A percentile compares a stretch with the other conserved stretches of the same genome.
Conservation (phyloP, 2,329 filamentous ascomycete genomes). For the Parafenestella ontariensis region DNA sequence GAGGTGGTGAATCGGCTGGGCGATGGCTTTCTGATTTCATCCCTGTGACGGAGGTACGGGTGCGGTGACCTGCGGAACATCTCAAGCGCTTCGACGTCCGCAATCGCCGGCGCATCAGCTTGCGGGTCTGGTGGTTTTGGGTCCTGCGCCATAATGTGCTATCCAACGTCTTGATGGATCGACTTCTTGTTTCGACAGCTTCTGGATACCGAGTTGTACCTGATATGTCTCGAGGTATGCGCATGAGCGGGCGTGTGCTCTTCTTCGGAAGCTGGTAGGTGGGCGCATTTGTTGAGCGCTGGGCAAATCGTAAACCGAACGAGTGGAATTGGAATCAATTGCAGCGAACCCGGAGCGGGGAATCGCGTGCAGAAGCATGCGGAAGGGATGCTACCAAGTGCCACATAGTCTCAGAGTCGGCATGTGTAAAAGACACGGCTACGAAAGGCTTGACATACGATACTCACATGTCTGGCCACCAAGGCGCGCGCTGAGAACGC, state of each 20-base stretch:
- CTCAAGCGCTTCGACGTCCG: constrained; percentile 41
- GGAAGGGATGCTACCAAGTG: constrained; percentile 7
- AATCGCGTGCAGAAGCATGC: neutral
- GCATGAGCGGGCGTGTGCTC: constrained; percentile 4
- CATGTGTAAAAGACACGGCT: constrained; percentile 20
- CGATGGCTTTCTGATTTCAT: constrained; percentile 31
- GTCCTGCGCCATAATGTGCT: constrained; percentile 11
- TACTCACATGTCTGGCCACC: constrained; percentile 37
- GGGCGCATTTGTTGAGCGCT: constrained; percentile 16
- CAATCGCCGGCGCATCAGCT: constrained; percentile 23
- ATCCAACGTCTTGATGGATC: neutral
- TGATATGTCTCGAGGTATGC: neutral
- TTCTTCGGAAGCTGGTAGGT: constrained; percentile 12
- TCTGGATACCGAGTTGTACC: neutral
- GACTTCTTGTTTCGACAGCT: neutral
- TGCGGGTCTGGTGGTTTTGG: constrained; percentile 22
- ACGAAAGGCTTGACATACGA: constrained; percentile 20
- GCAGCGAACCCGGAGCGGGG: constrained; percentile 3
- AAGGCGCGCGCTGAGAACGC: constrained; percentile 31
- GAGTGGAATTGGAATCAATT: constrained; percentile 14
- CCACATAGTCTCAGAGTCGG: constrained; percentile 20
- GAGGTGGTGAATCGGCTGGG: constrained; percentile 8
- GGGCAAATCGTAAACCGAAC: neutral
- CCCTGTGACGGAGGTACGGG: constrained; percentile 45
- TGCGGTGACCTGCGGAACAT: constrained; percentile 49